phyloP scores from a whole-genome alignment of 495 filamentous ascomycete genomes.

The Xylaria sp. region DNA sequence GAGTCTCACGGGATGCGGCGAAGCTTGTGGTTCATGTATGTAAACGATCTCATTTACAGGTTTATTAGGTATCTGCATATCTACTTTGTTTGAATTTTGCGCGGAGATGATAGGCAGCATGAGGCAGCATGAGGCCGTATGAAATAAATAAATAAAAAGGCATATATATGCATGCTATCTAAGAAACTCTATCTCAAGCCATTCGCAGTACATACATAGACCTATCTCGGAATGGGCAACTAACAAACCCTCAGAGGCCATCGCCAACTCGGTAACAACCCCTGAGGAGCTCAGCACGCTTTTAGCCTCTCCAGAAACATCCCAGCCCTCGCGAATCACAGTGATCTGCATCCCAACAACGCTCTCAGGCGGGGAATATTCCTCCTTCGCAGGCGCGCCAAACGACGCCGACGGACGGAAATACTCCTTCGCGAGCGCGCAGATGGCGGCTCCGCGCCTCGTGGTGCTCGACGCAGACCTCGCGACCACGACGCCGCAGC shows the following conservation, averaged over 20 bases:
- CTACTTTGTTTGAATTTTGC: background rate
- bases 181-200: background rate
- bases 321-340: constrained; percentile 51
- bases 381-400: background rate
- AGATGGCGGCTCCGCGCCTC: constrained; percentile 51
- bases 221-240: background rate
- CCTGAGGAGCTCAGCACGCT: constrained; percentile 52
- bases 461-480: constrained; percentile 64
- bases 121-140: background rate
- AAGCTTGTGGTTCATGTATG: constrained; percentile 63
- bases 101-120: background rate
- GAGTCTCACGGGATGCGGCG: constrained; percentile 62
- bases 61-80: too few relatives aligned
- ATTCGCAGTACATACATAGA: background rate
- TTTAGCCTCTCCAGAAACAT: constrained; percentile 39
- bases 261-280: constrained; percentile 51
- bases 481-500: constrained; percentile 57
- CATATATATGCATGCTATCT: background rate
- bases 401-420: constrained; percentile 48
- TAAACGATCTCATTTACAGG: background rate
- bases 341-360: constrained; percentile 65
- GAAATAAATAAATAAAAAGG: background rate
- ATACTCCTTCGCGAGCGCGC: constrained; percentile 57
- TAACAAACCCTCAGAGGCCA: constrained; percentile 33
- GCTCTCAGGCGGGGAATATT: constrained; percentile 45